phyloP scores from a whole-genome alignment of 1,139 yeast genomes.

The Kodamaea anthophila region DNA sequence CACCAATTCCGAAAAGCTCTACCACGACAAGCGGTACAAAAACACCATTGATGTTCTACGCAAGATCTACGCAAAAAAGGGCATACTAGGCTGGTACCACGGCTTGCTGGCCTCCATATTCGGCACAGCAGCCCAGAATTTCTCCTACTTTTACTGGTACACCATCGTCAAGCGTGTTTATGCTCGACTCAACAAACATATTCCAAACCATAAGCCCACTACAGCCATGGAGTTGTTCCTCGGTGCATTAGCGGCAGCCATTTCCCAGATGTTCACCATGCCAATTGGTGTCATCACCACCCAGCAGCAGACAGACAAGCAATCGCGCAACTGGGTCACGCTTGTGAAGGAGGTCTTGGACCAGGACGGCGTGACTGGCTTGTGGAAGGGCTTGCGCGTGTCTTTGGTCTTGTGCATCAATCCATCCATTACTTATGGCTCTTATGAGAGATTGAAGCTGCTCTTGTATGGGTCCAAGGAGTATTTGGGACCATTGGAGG shows the following conservation, averaged over 20 bases:
- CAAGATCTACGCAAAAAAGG: constrained; percentile 53
- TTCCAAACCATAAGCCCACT: constrained; percentile 37
- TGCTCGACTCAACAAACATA: constrained; percentile 35
- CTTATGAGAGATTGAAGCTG: constrained; percentile 65
- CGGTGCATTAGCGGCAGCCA: constrained; percentile 82
- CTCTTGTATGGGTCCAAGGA: constrained; percentile 43
- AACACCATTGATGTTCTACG: constrained; percentile 58
- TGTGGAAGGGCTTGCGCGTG: constrained; percentile 84
- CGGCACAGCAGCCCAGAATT: constrained; percentile 75
- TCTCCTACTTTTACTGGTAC: constrained; percentile 85
- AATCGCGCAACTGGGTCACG: constrained; percentile 35
- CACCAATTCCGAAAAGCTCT: constrained; percentile 7
- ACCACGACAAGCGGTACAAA: constrained; percentile 37
- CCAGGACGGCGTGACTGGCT: constrained; percentile 67
- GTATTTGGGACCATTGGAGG: constrained; percentile 56
- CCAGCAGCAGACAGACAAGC: constrained; percentile 65
- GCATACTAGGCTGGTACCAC: constrained; percentile 67
- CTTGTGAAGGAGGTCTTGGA: constrained; percentile 51
- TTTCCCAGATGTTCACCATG: constrained; percentile 76
- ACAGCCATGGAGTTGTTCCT: constrained; percentile 69
- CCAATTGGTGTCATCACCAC: constrained; percentile 82
- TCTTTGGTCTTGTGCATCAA: constrained; percentile 72
- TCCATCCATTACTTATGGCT: constrained; percentile 85
- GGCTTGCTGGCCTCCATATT: constrained; percentile 67
- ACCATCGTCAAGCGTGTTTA: constrained; percentile 63